Percentiles rank a stretch among this genome's conserved stretches.
Evolutionary conservation across 1,284 basidiomycete genomes (phyloP).

Genomic region (Malassezia pachydermatis): DNA sequence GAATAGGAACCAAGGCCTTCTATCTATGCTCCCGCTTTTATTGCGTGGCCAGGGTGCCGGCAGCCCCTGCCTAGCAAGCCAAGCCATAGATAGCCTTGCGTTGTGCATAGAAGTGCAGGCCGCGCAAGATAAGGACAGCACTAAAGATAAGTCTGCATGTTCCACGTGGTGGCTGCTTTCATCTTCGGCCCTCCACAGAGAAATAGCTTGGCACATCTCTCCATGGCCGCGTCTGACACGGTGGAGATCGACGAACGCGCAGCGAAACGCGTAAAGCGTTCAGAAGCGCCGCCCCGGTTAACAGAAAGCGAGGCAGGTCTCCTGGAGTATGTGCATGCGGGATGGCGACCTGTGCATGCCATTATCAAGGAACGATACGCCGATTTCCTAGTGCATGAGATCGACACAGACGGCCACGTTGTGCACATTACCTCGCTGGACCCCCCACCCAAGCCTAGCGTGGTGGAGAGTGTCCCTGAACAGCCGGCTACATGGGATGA

Average conservation of each 20-base stretch:
- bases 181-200: background rate
- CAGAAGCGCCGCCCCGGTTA: background rate
- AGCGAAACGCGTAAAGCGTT: slow-evolving; percentile 10
- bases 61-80: too few species aligned
- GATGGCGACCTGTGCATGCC: slow-evolving; percentile 29
- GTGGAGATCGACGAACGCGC: background rate
- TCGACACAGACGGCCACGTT: slow-evolving; percentile 17
- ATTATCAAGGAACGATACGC: slow-evolving; percentile 45
- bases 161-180: slow-evolving; percentile 7
- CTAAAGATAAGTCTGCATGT: slow-evolving; percentile 7
- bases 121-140: slow-evolving; percentile 10
- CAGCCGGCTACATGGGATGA: slow-evolving; percentile 1
- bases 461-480: background rate
- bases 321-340: slow-evolving; percentile 26
- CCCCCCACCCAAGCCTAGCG: slow-evolving; percentile 16
- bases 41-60: too few species aligned
- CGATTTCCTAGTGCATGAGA: slow-evolving; percentile 41
- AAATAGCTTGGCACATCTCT: too few species aligned
- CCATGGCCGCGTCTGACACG: too few species aligned
- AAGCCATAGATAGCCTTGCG: too few species aligned
- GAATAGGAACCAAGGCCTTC: too few species aligned
- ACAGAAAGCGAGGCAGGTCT: slow-evolving; percentile 25
- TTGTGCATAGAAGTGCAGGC: background rate
- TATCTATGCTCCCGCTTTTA: too few species aligned
- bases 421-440: slow-evolving; percentile 26